Evolutionary conservation across 768 basidiomycete genomes (phyloP), one percentile per base, ranked within the genome.

Genomic region (Pleurotus ostreatus): DNA sequence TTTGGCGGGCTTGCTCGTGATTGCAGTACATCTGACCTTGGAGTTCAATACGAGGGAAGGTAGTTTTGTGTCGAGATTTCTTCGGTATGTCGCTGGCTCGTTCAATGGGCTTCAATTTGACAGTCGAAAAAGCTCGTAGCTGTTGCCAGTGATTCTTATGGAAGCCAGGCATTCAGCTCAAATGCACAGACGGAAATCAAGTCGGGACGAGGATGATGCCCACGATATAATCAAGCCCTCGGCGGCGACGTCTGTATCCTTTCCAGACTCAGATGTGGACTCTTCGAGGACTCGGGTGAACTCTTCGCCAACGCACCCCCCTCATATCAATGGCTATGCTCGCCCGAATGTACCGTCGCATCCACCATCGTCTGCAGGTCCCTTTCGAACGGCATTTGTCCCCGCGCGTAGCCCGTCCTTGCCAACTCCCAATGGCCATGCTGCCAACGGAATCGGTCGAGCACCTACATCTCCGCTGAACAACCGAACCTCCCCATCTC

Each of bases 121-220:
- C 20, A 20, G 20, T 20, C 20, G 20, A 20, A 20, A 20, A 20
- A 20, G 20, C 20, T 20, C 20, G 20, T 20, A 20, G 20, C 20
- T 20, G 20, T 20, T 20, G 20, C 20, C 30, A 34, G 30, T 34
- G 30, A 34, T 34, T 34, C 30, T 34, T 34, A 43, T 53, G 51
- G 51, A 41, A 20, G 38, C 39, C 41, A 37, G 39, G 2, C 51
- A 15, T 18, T n/a, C 37, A 40, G 20, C 61, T 40, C 63, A 65
- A 55, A 60, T 74, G 43, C 80, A 81, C 62, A 63, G 72, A 60
- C 71, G 77, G 57, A 78, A 76, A 64, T 73, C 76, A 4, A 80
- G 80, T 63, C 71, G 68, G 57, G 77, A 75, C 55, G 68, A 71
- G 55, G 68, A 69, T 49, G 72, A 74, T n/a, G 68, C 55, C 26